A percentile compares a stretch with the other conserved stretches of the same genome.
These are phyloP conservation scores for Claviceps quebecensis DNA, from an alignment of 2,329 filamentous ascomycete genomes.

Conservation along the genomic window DNA sequence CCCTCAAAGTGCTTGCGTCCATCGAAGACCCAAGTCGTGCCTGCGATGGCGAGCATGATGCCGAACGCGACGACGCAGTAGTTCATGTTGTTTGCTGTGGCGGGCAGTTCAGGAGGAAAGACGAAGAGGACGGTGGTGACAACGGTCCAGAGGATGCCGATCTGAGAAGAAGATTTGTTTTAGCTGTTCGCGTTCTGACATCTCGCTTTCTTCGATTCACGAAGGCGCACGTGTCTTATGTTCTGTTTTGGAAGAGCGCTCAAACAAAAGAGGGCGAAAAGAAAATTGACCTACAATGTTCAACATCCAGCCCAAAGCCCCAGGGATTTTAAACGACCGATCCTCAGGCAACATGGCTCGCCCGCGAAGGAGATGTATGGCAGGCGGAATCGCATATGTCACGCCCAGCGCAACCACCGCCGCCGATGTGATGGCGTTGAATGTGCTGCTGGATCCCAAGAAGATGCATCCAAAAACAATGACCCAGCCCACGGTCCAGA, in stretches of 20 bases:
- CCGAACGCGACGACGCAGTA: conserved; percentile 35
- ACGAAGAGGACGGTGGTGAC: conserved; percentile 63
- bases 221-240: no score
- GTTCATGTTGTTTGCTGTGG: conserved; percentile 55
- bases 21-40: conserved; percentile 31
- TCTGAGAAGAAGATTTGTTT: conserved; percentile 4
- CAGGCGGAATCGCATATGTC: conserved; percentile 61
- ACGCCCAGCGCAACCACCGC: conserved; percentile 61
- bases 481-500: conserved; percentile 46
- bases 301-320: conserved; percentile 22
- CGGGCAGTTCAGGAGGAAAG: conserved; percentile 54
- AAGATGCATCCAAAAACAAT: conserved; percentile 59
- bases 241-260: no score
- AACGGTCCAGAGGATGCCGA: conserved; percentile 49
- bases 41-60: conserved; percentile 30
- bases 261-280: background rate
- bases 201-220: no score
- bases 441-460: conserved; percentile 50
- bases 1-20: conserved; percentile 33
- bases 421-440: conserved; percentile 59
- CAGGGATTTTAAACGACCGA: conserved; percentile 22
- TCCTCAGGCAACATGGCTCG: conserved; percentile 48
- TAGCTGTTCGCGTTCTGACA: no score
- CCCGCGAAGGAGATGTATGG: conserved; percentile 54
- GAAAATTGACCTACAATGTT: conserved; percentile 12